Percentiles rank a stretch among this genome's conserved stretches.
phyloP scores from a whole-genome alignment of 2,329 filamentous ascomycete species.

The Colletotrichum sp. region DNA sequence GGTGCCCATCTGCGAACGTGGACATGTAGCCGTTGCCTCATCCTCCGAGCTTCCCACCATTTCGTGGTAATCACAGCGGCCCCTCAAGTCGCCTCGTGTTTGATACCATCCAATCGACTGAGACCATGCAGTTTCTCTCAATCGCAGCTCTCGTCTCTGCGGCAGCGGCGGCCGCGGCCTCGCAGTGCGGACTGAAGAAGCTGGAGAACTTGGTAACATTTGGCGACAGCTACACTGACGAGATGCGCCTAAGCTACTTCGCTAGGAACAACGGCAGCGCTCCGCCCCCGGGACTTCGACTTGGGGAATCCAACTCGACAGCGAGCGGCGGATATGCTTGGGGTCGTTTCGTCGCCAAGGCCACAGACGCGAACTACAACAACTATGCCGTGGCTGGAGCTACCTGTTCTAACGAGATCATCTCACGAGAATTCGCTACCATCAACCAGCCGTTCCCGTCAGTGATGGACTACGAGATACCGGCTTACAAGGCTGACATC shows the following conservation, averaged over 20 bases:
- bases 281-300: constrained; percentile 64
- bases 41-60: neutral
- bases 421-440: constrained; percentile 55
- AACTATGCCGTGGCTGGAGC: constrained; percentile 79
- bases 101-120: neutral
- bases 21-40: neutral
- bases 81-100: neutral
- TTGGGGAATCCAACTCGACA: constrained; percentile 54
- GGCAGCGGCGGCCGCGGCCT: constrained; percentile 17
- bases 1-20: neutral
- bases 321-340: constrained; percentile 71
- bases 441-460: constrained; percentile 66
- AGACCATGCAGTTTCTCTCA: constrained; percentile 1
- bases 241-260: constrained; percentile 71
- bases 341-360: constrained; percentile 69
- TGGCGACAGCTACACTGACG: constrained; percentile 80
- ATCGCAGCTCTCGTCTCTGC: constrained; percentile 2
- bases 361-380: constrained; percentile 60
- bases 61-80: neutral
- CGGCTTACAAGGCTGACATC: constrained; percentile 58
- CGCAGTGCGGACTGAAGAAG: constrained; percentile 35
- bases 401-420: constrained; percentile 73
- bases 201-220: constrained; percentile 73
- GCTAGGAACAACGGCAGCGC: constrained; percentile 57
- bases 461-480: constrained; percentile 65